Evolutionary conservation across 2,329 filamentous ascomycete species (phyloP), one percentile per base, ranked within the genome.

Genomic region (Penicillium palitans): DNA sequence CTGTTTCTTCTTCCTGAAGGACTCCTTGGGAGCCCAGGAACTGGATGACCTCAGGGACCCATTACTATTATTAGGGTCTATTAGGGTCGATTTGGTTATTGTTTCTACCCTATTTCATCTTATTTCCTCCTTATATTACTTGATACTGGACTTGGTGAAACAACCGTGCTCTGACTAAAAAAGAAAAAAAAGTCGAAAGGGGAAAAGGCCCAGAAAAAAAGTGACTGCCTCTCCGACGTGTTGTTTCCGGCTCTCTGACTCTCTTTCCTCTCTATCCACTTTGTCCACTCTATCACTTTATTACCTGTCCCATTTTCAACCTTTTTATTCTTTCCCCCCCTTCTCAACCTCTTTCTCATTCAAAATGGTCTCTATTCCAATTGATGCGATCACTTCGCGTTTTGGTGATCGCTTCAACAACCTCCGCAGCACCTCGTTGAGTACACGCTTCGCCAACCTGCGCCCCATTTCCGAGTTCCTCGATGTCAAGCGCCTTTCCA

Each of bases 401-500:
- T 85, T 98, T 76, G 95, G 95, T 66, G 91, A 95, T 66, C 91
- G 93, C 74, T 93, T 98, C 80, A 86, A 90, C 68, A 87, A 88
- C 73, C 83, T 97, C 64, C 88, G 91, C 73, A 87, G 87, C 60
- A 90, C 92, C 67, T 90, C 90, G 35, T 75, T 98, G 61, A 85
- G 85, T 59, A 85, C 87, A 65, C 89, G 95, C 65, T 98, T 98
- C 78, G 87, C 93, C 77, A 98, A 97, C 79, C 84, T 99, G 72
- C 90, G 88, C 61, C 93, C 95, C 61, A 78, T 98, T 68, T 87
- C 88, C 75, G 95, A 99, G 79, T 99, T 99, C 80, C 84, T 97
- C 77, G 93, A 98, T 78, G 78, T 98, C 80, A 97, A 97, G 86
- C 91, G 93, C 68, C 71, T 99, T 57, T 96, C 91, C 66, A 99